Percentiles rank a stretch among this genome's conserved stretches.
Evolutionary conservation across 2,329 filamentous ascomycete genomes (phyloP).

Genomic region (Neospermospora avenae): DNA sequence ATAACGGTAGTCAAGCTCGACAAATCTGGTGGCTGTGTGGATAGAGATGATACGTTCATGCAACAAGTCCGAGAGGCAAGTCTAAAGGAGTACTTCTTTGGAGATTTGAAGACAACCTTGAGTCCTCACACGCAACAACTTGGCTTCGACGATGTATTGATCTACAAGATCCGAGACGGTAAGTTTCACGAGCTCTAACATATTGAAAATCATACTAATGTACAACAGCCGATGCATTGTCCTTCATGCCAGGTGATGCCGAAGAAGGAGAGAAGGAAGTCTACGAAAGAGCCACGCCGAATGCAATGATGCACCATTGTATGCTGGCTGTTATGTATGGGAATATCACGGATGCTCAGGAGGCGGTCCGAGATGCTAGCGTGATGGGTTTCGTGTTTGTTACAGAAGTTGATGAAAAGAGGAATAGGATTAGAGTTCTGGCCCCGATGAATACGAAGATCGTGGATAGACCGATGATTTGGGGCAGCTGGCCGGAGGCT

Average conservation of each 20-base stretch:
- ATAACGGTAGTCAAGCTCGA: conserved; percentile 76
- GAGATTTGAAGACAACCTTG: conserved; percentile 69
- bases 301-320: conserved; percentile 70
- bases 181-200: conserved; percentile 28
- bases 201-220: conserved; percentile 13
- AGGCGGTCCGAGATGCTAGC: conserved; percentile 73
- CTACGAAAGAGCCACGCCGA: conserved; percentile 63
- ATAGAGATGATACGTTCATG: conserved; percentile 71
- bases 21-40: conserved; percentile 81
- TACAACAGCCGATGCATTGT: conserved; percentile 29
- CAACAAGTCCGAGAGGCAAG: conserved; percentile 69
- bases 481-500: conserved; percentile 84
- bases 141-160: conserved; percentile 68
- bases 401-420: conserved; percentile 83
- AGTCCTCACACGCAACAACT: conserved; percentile 86
- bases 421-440: conserved; percentile 75
- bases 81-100: conserved; percentile 94
- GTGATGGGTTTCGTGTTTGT: conserved; percentile 94
- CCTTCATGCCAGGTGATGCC: conserved; percentile 35
- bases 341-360: conserved; percentile 62
- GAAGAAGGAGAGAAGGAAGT: conserved; percentile 36
- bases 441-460: conserved; percentile 80
- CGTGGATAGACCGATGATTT: conserved; percentile 74
- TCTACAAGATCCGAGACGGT: conserved; percentile 69
- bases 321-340: conserved; percentile 84